Percentiles rank a stretch among this genome's conserved stretches.
Evolutionary conservation across 257 asterid genomes (phyloP).

Genomic region (Apocynum venetum): DNA sequence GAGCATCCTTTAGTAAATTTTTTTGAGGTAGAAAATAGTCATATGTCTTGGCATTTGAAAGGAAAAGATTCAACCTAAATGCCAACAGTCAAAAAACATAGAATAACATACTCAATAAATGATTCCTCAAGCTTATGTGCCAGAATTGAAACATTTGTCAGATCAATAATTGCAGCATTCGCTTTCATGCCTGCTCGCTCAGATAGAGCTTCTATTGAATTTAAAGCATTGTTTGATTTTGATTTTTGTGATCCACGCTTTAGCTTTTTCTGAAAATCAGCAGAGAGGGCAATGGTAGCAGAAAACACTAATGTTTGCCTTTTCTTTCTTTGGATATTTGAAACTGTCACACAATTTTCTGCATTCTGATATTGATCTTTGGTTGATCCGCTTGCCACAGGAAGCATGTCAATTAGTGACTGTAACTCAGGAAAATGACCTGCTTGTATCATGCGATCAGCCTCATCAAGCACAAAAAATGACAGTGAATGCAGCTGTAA

Average conservation of each 20-base stretch:
- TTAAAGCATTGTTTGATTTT: conserved; percentile 52
- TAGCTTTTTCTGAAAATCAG: conserved; percentile 86
- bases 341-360: conserved; percentile 55
- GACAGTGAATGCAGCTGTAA: conserved; percentile 91
- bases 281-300: conserved; percentile 89
- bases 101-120: conserved; percentile 68
- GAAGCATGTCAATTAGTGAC: conserved; percentile 95
- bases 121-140: conserved; percentile 83
- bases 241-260: conserved; percentile 64
- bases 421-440: conserved; percentile 96
- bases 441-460: conserved; percentile 95
- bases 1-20: not conserved
- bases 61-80: not conserved
- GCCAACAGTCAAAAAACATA: conserved; percentile 7
- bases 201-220: conserved; percentile 83
- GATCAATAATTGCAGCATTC: conserved; percentile 80
- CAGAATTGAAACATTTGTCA: conserved; percentile 81
- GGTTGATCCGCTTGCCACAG: conserved; percentile 51
- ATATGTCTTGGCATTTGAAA: not conserved
- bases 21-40: not conserved
- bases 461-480: conserved; percentile 96
- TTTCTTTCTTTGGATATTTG: conserved; percentile 74
- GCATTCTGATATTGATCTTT: conserved; percentile 48
- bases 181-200: conserved; percentile 95
- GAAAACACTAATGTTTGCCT: conserved; percentile 96